These are phyloP conservation scores for Aspergillus intermedius DNA, from an alignment of 2,329 filamentous ascomycete species.

Conservation along the genomic window DNA sequence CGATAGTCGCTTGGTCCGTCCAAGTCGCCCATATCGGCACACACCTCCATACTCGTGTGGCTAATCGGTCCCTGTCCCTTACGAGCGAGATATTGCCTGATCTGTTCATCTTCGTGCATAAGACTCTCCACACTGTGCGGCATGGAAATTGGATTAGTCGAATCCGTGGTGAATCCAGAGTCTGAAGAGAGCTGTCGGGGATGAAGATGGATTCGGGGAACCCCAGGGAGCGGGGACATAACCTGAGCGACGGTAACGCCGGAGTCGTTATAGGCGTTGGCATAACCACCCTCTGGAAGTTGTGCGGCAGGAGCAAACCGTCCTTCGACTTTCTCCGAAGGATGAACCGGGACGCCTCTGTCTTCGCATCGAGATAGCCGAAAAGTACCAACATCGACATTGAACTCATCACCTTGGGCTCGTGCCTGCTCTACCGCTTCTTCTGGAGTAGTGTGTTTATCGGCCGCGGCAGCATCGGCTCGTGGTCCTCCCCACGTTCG, in stretches of 20 bases:
- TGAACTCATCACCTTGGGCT: constrained; percentile 76
- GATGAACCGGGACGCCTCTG: constrained; percentile 58
- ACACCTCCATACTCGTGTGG: constrained; percentile 1
- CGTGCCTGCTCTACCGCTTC: constrained; percentile 79
- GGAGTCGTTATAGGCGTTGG: constrained; percentile 68
- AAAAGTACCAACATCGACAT: constrained; percentile 83
- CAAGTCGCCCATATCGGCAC: constrained; percentile 2
- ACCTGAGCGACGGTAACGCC: constrained; percentile 50
- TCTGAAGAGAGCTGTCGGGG: constrained; percentile 57
- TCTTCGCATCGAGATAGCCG: constrained; percentile 35
- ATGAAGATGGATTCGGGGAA: constrained; percentile 45
- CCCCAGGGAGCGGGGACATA: constrained; percentile 39
- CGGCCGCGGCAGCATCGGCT: constrained; percentile 77
- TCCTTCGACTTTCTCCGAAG: constrained; percentile 68
- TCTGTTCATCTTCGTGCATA: constrained; percentile 70
- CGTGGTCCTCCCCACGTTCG: constrained; percentile 93
- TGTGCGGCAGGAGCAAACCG: constrained; percentile 68
- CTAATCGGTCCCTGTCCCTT: constrained; percentile 24
- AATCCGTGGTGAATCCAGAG: constrained; percentile 55
- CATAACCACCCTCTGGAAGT: constrained; percentile 54
- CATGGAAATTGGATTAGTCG: constrained; percentile 57
- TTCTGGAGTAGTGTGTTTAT: constrained; percentile 66
- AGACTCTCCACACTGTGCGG: constrained; percentile 66
- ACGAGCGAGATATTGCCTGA: constrained; percentile 66
- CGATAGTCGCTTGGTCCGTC: constrained; percentile 10